Evolutionary conservation across 1,139 yeast species (phyloP).

Genomic region (Suhomyces panamericanus): DNA sequence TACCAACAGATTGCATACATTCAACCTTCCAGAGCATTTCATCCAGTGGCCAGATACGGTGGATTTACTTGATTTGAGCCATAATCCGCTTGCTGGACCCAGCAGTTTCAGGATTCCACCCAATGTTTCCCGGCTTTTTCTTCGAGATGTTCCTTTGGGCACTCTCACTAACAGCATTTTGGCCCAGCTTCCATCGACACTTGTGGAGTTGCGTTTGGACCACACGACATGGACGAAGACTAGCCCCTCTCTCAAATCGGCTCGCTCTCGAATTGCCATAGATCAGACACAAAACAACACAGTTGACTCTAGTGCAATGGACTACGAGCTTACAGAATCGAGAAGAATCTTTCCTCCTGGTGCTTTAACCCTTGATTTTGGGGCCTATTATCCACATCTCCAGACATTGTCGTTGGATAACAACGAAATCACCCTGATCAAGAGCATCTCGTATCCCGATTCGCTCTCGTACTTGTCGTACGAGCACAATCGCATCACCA

Average conservation of each 20-base stretch:
- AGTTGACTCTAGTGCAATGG: neutral
- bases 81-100: constrained; percentile 15
- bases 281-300: neutral
- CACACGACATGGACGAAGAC: constrained; percentile 2
- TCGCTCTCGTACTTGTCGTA: constrained; percentile 7
- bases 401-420: constrained; percentile 7
- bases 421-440: constrained; percentile 10
- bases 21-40: constrained; percentile 9
- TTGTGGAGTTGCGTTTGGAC: constrained; percentile 11
- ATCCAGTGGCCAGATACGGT: constrained; percentile 11
- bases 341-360: neutral
- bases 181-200: constrained; percentile 10
- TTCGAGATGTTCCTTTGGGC: constrained; percentile 13
- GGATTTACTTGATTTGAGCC: constrained; percentile 17
- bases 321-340: neutral
- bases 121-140: constrained; percentile 10
- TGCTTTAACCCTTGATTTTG: constrained; percentile 5
- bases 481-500: constrained; percentile 10
- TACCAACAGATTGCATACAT: constrained; percentile 16
- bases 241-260: neutral
- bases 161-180: constrained; percentile 8
- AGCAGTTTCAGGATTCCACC: constrained; percentile 13
- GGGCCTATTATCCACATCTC: constrained; percentile 2
- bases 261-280: neutral
- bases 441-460: constrained; percentile 9